Evolutionary conservation across 768 basidiomycete genomes (phyloP), one percentile per base, ranked within the genome.

Genomic region (Russula foetens): DNA sequence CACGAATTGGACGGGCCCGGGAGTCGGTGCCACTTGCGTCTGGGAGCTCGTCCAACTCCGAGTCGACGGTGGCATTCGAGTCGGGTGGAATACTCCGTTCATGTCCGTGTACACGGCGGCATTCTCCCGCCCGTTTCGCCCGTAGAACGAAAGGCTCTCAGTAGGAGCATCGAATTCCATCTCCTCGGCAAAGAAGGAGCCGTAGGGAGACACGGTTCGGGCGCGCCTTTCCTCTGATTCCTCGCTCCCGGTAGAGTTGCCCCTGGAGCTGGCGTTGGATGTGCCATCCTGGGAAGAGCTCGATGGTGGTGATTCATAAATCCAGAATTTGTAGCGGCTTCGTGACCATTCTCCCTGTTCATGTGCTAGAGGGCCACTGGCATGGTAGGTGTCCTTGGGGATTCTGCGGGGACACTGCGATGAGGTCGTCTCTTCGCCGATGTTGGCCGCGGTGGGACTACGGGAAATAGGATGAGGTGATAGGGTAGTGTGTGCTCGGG

Each of bases 161-260:
- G 26, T 3, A 41, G 48, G 55, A 24, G 15, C 5, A 11, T 58
- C 56, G 14, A 53, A 47, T 24, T 62, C 60, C 60, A 62, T 62
- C 23, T 62, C 60, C 7, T 57, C 55, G 2, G 23, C 60, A 31
- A 62, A 62, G 49, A 57, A 57, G 29, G 60, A 57, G 19, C 60
- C 60, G 39, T 61, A 61, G 7, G 60, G 60, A 17, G 60, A 62
- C 28, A 41, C 60, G 3, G 50, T 41, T 17, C 21, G 55, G 5
- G 4, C 41, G 43, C 15, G 33, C 21, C 23, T 46, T 15, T 49
- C 53, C 29, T 54, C 33, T 12, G 26, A 7, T 4, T 28, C 31
- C 35, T 62, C 51, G 50, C 45, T 57, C 38, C 29, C 38, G 23
- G 49, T 23, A 14, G 56, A 62, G 31, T 47, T 23, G 38, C 44